Conservation (phyloP, 257 asterid species). For the Leonotis leonurus region DNA sequence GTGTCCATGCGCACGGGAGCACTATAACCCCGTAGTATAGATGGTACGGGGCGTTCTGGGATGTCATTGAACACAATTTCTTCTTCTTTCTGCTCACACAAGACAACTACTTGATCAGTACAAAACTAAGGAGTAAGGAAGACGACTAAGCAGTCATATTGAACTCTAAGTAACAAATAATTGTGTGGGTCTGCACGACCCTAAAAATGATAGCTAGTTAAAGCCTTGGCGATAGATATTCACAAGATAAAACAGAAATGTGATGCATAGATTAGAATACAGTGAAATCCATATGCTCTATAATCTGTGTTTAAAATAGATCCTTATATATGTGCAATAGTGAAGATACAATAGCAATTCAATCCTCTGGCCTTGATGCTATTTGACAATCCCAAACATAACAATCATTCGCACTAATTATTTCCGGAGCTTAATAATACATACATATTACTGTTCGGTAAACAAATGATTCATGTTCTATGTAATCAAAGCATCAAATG, state of each 20-base stretch:
- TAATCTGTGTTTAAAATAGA: not conserved
- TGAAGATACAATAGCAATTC: not conserved
- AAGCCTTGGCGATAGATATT: not conserved
- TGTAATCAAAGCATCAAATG: not conserved
- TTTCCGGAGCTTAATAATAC: not conserved
- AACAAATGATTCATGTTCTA: not conserved
- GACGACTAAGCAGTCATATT: not conserved
- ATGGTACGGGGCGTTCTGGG: constrained; percentile 63
- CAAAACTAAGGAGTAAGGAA: not conserved
- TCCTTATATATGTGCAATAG: not conserved
- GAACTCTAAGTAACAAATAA: not conserved
- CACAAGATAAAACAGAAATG: not conserved
- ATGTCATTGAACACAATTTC: constrained; percentile 67
- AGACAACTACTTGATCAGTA: constrained; percentile 3
- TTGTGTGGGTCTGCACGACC: not conserved
- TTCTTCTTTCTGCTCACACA: constrained; percentile 56
- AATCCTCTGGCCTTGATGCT: not conserved
- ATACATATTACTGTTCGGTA: not conserved
- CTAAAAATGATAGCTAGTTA: not conserved
- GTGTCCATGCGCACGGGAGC: constrained; percentile 80
- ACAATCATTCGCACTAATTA: not conserved
- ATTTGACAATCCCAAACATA: not conserved
- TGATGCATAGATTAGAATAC: not conserved
- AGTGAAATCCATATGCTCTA: not conserved
- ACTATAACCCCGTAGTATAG: constrained; percentile 77